Evolutionary conservation across 2,329 filamentous ascomycete species (phyloP).

Genomic region (Emmonsiellopsis sp.): DNA sequence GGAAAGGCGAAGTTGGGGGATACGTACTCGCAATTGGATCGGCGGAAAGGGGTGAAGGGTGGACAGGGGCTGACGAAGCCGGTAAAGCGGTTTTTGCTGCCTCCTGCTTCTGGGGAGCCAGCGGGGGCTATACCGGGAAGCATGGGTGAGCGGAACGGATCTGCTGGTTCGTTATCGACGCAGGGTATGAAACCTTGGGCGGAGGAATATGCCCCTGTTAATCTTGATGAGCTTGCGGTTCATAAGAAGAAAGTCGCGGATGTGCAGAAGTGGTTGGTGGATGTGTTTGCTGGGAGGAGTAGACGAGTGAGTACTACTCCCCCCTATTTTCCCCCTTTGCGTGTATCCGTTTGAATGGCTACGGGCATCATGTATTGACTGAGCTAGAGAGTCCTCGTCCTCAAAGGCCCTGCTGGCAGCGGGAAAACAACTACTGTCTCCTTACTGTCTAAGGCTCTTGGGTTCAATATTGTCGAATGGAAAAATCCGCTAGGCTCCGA

Average conservation of each 20-base stretch:
- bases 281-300: slow-evolving; percentile 54
- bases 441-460: slow-evolving; percentile 68
- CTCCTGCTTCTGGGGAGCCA: neutral
- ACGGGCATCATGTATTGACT: slow-evolving; percentile 13
- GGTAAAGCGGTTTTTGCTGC: slow-evolving; percentile 22
- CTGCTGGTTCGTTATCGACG: neutral
- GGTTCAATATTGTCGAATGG: slow-evolving; percentile 78
- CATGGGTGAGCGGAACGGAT: neutral
- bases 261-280: slow-evolving; percentile 72
- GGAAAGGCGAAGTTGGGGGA: neutral
- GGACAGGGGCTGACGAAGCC: slow-evolving; percentile 2
- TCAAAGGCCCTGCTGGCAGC: slow-evolving; percentile 84
- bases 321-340: neutral
- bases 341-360: neutral
- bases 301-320: slow-evolving; percentile 25
- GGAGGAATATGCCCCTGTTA: slow-evolving; percentile 68
- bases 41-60: slow-evolving; percentile 1
- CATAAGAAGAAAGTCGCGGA: slow-evolving; percentile 91
- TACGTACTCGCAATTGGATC: slow-evolving; percentile 4
- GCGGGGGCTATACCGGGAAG: no score
- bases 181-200: slow-evolving; percentile 66
- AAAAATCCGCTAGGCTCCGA: slow-evolving; percentile 65
- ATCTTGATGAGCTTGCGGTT: slow-evolving; percentile 76
- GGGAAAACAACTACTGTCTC: slow-evolving; percentile 86
- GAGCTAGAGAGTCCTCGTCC: slow-evolving; percentile 62